Evolutionary conservation across 2,329 filamentous ascomycete genomes (phyloP).

Genomic region (Paecilomyces variotii): DNA sequence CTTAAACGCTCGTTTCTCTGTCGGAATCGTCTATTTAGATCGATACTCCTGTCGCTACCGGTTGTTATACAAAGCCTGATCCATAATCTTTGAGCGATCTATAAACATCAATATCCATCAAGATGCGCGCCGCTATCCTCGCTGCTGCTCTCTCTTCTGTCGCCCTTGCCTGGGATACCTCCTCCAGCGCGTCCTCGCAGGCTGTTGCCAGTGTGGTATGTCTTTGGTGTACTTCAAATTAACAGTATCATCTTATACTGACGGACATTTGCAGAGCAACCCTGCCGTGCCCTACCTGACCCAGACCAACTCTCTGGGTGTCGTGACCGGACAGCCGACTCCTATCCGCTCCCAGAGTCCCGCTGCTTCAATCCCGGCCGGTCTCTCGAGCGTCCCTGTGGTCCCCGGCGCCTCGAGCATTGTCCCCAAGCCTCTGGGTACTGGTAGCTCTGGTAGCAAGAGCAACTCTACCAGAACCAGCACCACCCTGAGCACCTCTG

Average conservation of each 20-base stretch:
- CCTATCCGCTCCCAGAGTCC: constrained; percentile 25
- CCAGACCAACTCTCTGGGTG: constrained; percentile 42
- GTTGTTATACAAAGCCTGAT: not conserved
- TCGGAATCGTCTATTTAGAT: not conserved
- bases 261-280: constrained; percentile 27
- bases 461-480: constrained; percentile 16
- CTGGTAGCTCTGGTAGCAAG: constrained; percentile 7
- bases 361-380: constrained; percentile 36
- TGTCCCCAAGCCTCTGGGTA: constrained; percentile 7
- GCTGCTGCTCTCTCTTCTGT: constrained; percentile 32
- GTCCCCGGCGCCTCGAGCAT: constrained; percentile 16
- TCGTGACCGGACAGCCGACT: constrained; percentile 41
- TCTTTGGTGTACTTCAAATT: not conserved
- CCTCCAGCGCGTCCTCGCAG: not conserved
- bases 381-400: constrained; percentile 24
- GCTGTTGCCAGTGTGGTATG: constrained; percentile 2
- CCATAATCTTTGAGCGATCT: not conserved
- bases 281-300: constrained; percentile 38
- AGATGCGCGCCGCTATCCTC: constrained; percentile 41
- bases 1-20: not conserved
- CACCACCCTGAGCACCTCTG: constrained; percentile 11
- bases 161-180: not conserved
- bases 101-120: constrained; percentile 14
- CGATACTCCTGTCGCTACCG: not conserved
- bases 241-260: constrained; percentile 1